Conservation (phyloP, 2,329 filamentous ascomycete species). For the Didymella sp. region DNA sequence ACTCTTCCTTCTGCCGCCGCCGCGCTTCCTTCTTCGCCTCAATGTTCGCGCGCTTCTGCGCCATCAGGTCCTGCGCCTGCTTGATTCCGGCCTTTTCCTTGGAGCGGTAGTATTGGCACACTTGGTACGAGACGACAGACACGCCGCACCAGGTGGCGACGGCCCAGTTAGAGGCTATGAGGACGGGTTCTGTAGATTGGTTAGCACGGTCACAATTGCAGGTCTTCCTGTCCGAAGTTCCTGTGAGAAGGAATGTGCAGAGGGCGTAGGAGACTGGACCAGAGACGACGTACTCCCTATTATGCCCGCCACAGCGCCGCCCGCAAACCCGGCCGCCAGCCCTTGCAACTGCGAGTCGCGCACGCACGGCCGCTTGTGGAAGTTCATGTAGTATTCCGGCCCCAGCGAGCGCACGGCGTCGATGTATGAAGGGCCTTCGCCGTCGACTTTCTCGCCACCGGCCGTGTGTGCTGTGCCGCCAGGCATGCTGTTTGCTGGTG, state of each 20-base stretch:
- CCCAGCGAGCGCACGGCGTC: constrained; percentile 74
- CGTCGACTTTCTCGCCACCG: constrained; percentile 58
- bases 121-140: constrained; percentile 79
- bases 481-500: constrained; percentile 54
- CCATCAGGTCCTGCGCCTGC: constrained; percentile 81
- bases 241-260: no score
- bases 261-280: no score
- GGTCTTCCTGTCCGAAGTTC: no score
- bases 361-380: constrained; percentile 83
- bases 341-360: constrained; percentile 82
- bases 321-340: constrained; percentile 77
- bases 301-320: constrained; percentile 77
- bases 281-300: constrained; percentile 75
- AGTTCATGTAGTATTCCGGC: constrained; percentile 70
- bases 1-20: constrained; percentile 53
- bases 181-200: constrained; percentile 60
- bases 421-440: constrained; percentile 49
- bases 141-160: constrained; percentile 76
- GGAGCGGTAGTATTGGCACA: constrained; percentile 76
- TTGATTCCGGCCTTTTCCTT: constrained; percentile 85
- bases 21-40: constrained; percentile 56
- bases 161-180: constrained; percentile 81
- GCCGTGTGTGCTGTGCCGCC: constrained; percentile 66
- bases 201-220: no score
- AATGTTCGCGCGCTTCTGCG: constrained; percentile 66